These are phyloP conservation scores for Lavandula angustifolia DNA, from an alignment of 257 asterid species.

Conservation along the genomic window DNA sequence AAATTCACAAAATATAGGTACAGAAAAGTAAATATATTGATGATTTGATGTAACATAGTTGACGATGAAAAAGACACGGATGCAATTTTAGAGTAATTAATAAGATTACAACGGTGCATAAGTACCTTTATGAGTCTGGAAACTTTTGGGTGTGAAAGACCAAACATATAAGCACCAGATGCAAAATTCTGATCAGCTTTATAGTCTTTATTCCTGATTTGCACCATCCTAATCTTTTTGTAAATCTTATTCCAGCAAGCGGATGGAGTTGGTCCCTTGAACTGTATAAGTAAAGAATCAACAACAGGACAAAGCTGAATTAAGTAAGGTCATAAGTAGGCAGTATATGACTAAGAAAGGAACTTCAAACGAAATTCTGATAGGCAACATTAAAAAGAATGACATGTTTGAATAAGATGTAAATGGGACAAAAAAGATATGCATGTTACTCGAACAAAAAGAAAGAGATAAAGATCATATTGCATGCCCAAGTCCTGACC, in stretches of 20 bases:
- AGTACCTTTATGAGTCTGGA: slow-evolving; percentile 74
- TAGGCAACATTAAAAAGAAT: slow-evolving; percentile 1
- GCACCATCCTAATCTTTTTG: slow-evolving; percentile 62
- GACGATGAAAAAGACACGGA: slow-evolving; percentile 19
- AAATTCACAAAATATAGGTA: slow-evolving; percentile 10
- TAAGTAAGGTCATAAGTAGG: slow-evolving; percentile 14
- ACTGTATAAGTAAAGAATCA: slow-evolving; percentile 48
- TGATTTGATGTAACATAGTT: slow-evolving; percentile 21
- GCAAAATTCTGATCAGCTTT: slow-evolving; percentile 56
- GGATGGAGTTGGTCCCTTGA: slow-evolving; percentile 76
- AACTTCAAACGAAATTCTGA: slow-evolving; percentile 7
- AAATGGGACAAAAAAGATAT: background rate
- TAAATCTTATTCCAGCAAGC: slow-evolving; percentile 87
- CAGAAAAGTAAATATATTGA: slow-evolving; percentile 1
- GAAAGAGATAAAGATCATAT: background rate
- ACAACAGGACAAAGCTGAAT: slow-evolving; percentile 24
- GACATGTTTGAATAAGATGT: slow-evolving; percentile 7
- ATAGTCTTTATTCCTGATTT: slow-evolving; percentile 44
- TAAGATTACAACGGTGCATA: slow-evolving; percentile 16
- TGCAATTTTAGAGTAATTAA: slow-evolving; percentile 15
- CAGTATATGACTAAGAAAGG: slow-evolving; percentile 1
- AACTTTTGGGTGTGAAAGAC: slow-evolving; percentile 77
- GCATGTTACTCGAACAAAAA: background rate
- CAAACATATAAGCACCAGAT: slow-evolving; percentile 83
- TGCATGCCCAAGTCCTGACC: slow-evolving; percentile 7